Base-by-base conservation (phyloP, 2,329 filamentous ascomycete species). In the Arthrobotrys sinensis region DNA sequence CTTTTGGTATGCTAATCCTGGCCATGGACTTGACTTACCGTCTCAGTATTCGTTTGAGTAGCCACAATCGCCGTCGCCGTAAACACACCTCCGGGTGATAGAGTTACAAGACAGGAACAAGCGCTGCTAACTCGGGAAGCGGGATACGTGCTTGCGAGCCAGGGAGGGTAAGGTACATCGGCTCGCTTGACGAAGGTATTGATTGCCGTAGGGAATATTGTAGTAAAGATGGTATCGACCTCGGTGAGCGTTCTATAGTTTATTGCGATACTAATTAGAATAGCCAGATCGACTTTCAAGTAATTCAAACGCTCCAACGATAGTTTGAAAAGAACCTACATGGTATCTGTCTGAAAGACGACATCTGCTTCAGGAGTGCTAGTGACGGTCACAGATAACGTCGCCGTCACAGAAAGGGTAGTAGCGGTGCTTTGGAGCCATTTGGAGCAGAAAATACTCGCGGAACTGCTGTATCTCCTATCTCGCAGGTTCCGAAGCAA, bases 111-210 rank as follows among this genome's bases (percentile, higher is more conserved):
- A 12, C 52, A 69, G 16, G 38, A 60, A 24, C 66, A 69, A 10
- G 66, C 66, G 10, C 66, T 69, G 28, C 52, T 69, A 63, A 71
- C 45, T 3, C 67, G 50, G 7, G 45, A 7, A 28, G 53, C n/a
- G 4, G 21, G 53, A 14, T 63, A 71, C 4, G 67, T 52, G 7
- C 24, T 32, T 8, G 53, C n/a, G 7, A 71, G 45, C 67, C 67
- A 63, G 2, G 53, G n/a, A 6, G 55, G 67, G 11, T 71, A 71
- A n/a, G 67, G 67, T 8, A 68, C 36, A 8, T 43, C 43, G n/a
- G 32, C 48, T 10, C 65, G 21, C 24, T 69, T 69, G 12, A 43
- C 65, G 12, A 70, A 52, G 7, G 66, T 70, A 62, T 70, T 70
- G 10, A 70, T 19, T 1, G 52, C 65, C 3, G 65, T 62, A 16